A percentile compares a stretch with the other conserved stretches of the same genome.
phyloP scores from a whole-genome alignment of 1,139 yeast genomes.

The Pichia sp. region DNA sequence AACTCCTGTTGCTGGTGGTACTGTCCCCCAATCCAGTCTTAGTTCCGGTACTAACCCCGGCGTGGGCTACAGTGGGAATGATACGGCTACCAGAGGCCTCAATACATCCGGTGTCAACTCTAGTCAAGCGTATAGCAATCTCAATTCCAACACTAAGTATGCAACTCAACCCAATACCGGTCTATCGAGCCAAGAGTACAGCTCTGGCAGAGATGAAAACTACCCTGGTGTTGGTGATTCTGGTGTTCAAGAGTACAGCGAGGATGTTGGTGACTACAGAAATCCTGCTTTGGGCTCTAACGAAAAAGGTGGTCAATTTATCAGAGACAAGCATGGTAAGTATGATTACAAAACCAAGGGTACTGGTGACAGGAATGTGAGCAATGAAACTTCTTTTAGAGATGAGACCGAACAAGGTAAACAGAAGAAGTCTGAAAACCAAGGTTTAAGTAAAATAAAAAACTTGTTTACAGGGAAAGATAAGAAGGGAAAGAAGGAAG shows the following conservation, averaged over 20 bases:
- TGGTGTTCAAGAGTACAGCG: neutral
- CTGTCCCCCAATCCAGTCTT: neutral
- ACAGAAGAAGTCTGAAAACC: neutral
- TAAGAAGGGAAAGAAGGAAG: conserved; percentile 1
- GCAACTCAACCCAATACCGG: neutral
- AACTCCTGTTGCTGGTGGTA: neutral
- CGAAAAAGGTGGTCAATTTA: neutral
- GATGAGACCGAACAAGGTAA: neutral
- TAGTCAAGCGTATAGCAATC: no score
- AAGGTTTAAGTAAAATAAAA: conserved; percentile 8
- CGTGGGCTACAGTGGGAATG: no score
- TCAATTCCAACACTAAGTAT: neutral
- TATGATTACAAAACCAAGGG: neutral
- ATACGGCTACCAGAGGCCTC: no score
- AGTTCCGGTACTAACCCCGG: no score
- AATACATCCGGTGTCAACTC: no score
- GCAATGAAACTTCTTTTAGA: neutral
- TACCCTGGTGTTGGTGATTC: neutral
- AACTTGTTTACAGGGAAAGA: conserved; percentile 8
- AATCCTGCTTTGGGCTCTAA: neutral
- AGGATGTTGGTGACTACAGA: neutral
- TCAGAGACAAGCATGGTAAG: neutral
- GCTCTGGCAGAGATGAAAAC: neutral
- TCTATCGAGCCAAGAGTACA: neutral
- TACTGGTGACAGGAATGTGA: neutral